Percentiles rank a stretch among this genome's conserved stretches.
Conservation (phyloP, 768 basidiomycete genomes). For the Gyrodon lividus region DNA sequence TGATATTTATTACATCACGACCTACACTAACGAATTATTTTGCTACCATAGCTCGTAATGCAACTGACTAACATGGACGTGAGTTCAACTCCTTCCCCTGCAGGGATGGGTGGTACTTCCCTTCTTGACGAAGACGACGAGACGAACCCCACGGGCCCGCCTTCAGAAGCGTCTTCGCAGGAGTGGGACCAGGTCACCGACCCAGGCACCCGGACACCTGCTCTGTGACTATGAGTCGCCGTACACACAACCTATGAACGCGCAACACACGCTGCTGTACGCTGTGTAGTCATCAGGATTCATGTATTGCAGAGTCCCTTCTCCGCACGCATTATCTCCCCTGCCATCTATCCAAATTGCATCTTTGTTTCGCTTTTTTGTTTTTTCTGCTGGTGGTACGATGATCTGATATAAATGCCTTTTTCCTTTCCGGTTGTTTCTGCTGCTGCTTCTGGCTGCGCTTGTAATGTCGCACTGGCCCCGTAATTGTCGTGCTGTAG, state of each 20-base stretch:
- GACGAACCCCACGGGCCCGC: conserved; percentile 66
- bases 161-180: conserved; percentile 85
- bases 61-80: conserved; percentile 88
- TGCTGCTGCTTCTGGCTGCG: conserved; percentile 10
- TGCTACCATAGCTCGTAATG: conserved; percentile 56
- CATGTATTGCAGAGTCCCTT: conserved; percentile 22
- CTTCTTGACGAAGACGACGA: conserved; percentile 51
- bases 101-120: conserved; percentile 24
- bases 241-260: conserved; percentile 27
- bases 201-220: conserved; percentile 56
- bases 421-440: conserved; percentile 27
- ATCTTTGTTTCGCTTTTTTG: conserved; percentile 18
- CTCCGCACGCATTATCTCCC: conserved; percentile 13
- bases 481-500: conserved; percentile 38
- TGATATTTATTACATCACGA: background rate
- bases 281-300: conserved; percentile 30
- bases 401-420: conserved; percentile 63
- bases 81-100: conserved; percentile 57
- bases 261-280: conserved; percentile 29
- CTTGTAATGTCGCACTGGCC: too few relatives aligned
- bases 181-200: conserved; percentile 90
- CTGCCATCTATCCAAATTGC: conserved; percentile 11
- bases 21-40: conserved; percentile 6
- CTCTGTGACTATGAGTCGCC: conserved; percentile 34
- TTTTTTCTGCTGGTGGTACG: conserved; percentile 22